phyloP scores from a whole-genome alignment of 306 rosid genomes.

The Cyclanthera cordifolia region DNA sequence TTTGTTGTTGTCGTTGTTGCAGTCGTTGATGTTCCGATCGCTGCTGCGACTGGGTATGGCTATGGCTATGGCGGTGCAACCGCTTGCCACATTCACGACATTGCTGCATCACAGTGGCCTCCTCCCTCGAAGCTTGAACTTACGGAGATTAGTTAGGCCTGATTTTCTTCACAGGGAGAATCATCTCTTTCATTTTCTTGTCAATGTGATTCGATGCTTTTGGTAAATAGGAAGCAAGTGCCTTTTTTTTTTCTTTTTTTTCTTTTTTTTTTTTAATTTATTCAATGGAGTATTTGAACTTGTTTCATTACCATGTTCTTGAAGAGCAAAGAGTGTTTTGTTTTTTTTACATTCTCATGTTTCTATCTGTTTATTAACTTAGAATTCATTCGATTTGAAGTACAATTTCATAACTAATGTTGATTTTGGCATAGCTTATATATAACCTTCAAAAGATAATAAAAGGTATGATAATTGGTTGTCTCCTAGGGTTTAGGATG shows the following conservation, averaged over 20 bases:
- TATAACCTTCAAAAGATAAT: too few relatives aligned
- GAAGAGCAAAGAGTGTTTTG: not conserved
- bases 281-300: too few relatives aligned
- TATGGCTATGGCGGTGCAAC: not conserved
- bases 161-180: not conserved
- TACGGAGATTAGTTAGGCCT: not conserved
- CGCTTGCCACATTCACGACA: not conserved
- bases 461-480: too few relatives aligned
- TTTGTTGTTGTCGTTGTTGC: not conserved
- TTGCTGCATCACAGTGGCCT: not conserved
- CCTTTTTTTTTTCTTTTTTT: too few relatives aligned
- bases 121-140: not conserved
- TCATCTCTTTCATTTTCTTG: not conserved
- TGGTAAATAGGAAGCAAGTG: too few relatives aligned
- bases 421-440: too few relatives aligned
- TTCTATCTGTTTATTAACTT: too few relatives aligned
- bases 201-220: not conserved
- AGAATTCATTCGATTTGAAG: too few relatives aligned
- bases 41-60: not conserved
- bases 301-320: not conserved
- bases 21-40: not conserved
- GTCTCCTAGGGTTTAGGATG: too few relatives aligned
- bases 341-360: not conserved
- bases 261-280: too few relatives aligned
- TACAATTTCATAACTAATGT: too few relatives aligned